Conservation (phyloP, 805 yeast species). For the Clavispora carvajalis region DNA sequence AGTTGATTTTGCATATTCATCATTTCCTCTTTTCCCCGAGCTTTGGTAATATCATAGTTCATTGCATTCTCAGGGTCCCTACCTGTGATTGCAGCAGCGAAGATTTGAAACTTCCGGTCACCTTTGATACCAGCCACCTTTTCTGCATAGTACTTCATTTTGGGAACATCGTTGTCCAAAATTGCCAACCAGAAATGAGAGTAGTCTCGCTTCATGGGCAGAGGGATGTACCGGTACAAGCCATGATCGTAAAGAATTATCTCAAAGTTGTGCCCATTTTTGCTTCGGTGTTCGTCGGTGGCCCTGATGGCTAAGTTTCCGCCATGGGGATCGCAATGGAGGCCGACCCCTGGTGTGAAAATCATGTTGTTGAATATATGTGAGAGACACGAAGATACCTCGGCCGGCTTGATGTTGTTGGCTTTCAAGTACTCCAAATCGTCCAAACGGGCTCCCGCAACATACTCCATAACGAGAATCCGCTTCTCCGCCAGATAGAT, state of each 20-base stretch:
- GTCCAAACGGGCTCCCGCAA: constrained; percentile 80
- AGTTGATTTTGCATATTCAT: constrained; percentile 60
- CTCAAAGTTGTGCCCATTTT: constrained; percentile 71
- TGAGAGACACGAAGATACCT: constrained; percentile 79
- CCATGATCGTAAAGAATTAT: constrained; percentile 94
- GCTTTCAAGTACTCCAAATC: constrained; percentile 58
- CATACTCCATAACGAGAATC: constrained; percentile 80
- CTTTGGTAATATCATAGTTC: constrained; percentile 50
- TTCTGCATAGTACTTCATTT: constrained; percentile 70
- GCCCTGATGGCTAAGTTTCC: constrained; percentile 85
- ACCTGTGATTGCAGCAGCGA: constrained; percentile 94
- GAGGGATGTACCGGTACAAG: constrained; percentile 77
- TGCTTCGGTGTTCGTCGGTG: constrained; percentile 11
- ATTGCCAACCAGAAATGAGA: constrained; percentile 91
- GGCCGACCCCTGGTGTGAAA: constrained; percentile 83
- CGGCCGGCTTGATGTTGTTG: constrained; percentile 63
- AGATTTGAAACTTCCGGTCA: constrained; percentile 68
- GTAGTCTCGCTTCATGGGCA: constrained; percentile 71
- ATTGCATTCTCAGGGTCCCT: constrained; percentile 77
- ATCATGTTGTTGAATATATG: constrained; percentile 94
- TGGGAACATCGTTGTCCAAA: constrained; percentile 59
- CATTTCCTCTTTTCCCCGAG: constrained; percentile 60
- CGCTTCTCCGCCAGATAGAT: constrained; percentile 63
- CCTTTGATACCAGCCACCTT: constrained; percentile 74
- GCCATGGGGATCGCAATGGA: constrained; percentile 98